These are phyloP conservation scores for Perkinsela sp. DNA, from an alignment of 208 protist genomes.

Conservation along the genomic window DNA sequence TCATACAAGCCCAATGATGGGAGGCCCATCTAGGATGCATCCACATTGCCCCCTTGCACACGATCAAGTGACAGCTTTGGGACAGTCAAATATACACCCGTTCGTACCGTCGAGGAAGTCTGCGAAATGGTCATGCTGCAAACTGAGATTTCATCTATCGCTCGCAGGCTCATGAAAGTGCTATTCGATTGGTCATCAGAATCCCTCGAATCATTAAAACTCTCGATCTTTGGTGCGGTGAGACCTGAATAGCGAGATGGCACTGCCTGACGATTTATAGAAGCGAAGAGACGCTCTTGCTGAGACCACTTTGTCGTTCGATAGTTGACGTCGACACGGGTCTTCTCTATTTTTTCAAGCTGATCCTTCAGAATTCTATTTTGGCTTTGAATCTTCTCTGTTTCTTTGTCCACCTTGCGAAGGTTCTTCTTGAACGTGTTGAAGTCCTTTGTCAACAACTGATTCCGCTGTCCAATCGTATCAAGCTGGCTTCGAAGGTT, in stretches of 20 bases:
- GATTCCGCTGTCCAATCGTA: not conserved
- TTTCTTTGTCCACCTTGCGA: not conserved
- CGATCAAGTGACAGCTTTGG: not conserved
- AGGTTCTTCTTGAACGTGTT: not conserved
- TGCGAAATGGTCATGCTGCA: not conserved
- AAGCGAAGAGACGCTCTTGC: not conserved
- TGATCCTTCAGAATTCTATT: not conserved
- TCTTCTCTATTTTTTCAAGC: not conserved
- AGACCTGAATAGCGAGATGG: not conserved
- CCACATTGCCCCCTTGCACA: too few relatives aligned
- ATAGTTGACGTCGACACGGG: not conserved
- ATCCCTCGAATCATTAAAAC: not conserved
- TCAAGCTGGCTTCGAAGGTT: not conserved
- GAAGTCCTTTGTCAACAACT: not conserved
- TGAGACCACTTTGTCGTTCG: too few relatives aligned
- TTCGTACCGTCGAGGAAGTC: not conserved
- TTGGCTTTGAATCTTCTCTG: not conserved
- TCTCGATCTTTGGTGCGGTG: not conserved
- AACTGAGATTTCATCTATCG: not conserved
- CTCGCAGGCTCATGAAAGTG: not conserved
- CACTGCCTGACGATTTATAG: not conserved
- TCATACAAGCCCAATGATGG: too few relatives aligned
- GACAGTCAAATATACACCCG: not conserved
- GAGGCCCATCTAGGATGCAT: too few relatives aligned
- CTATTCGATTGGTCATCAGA: not conserved